These are phyloP conservation scores for Cystobasidium onofrii DNA, from an alignment of 768 basidiomycete species.

Conservation along the genomic window DNA sequence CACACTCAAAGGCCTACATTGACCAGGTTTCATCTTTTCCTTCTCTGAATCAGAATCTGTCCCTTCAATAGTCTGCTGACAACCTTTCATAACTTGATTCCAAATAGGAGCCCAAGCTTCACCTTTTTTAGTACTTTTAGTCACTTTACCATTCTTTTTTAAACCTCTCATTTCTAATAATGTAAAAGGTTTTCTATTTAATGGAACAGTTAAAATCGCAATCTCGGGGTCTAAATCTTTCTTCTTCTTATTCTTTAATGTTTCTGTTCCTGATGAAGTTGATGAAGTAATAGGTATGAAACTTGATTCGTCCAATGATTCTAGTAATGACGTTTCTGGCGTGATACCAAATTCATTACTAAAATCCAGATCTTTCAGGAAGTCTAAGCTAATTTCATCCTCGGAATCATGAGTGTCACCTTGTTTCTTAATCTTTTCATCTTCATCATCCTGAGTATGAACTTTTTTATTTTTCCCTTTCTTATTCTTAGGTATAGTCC, in stretches of 20 bases:
- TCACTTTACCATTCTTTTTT: slow-evolving; percentile 28
- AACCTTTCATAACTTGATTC: slow-evolving; percentile 33
- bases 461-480: slow-evolving; percentile 66
- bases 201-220: not conserved
- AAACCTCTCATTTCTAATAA: slow-evolving; percentile 33
- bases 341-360: not conserved
- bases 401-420: slow-evolving; percentile 66
- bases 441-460: slow-evolving; percentile 65
- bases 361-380: not conserved
- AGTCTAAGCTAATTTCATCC: not conserved
- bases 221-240: slow-evolving; percentile 19
- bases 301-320: not conserved
- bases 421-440: slow-evolving; percentile 64
- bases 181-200: slow-evolving; percentile 24
- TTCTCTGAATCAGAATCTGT: slow-evolving; percentile 47
- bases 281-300: not conserved
- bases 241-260: slow-evolving; percentile 5
- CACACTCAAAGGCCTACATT: slow-evolving; percentile 66
- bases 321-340: not conserved
- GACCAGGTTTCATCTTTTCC: slow-evolving; percentile 46
- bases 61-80: slow-evolving; percentile 52
- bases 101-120: slow-evolving; percentile 25
- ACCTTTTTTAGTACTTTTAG: slow-evolving; percentile 20
- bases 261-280: not conserved
- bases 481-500: slow-evolving; percentile 50